phyloP scores from a whole-genome alignment of 805 yeast species.

The Candida arabinofermentans region DNA sequence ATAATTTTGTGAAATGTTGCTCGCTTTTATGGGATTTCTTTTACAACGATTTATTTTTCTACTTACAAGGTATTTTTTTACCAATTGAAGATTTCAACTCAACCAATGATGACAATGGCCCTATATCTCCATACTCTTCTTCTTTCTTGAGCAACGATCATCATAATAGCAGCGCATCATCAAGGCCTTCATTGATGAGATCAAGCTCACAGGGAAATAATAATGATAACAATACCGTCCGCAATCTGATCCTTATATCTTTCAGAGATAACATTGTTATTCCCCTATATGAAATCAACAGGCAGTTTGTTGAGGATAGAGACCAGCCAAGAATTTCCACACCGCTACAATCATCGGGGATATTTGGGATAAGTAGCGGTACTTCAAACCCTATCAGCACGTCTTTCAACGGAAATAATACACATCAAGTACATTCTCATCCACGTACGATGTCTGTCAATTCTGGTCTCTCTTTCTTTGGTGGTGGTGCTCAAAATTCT shows the following conservation, averaged over 20 bases:
- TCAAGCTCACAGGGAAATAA: neutral
- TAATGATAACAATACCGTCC: conserved; percentile 24
- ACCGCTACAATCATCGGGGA: neutral
- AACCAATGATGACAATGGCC: conserved; percentile 15
- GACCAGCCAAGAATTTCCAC: conserved; percentile 4
- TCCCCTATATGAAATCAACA: conserved; percentile 45
- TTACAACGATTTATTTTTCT: conserved; percentile 50
- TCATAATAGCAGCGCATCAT: neutral
- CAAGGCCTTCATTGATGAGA: neutral
- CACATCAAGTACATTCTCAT: neutral
- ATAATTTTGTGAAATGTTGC: conserved; percentile 32
- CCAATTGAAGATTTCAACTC: conserved; percentile 48
- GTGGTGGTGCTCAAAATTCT: neutral
- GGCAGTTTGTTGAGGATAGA: conserved; percentile 25
- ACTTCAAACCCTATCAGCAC: neutral
- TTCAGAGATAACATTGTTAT: conserved; percentile 52
- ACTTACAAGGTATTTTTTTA: conserved; percentile 55
- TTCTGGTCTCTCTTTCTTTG: neutral
- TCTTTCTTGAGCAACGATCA: neutral
- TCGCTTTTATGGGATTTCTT: conserved; percentile 55
- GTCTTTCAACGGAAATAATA: neutral
- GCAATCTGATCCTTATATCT: conserved; percentile 38
- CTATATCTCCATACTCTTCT: conserved; percentile 2
- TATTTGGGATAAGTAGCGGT: neutral
- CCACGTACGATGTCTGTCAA: neutral